Conservation (phyloP, 768 basidiomycete species). For the Podaxis sp. region DNA sequence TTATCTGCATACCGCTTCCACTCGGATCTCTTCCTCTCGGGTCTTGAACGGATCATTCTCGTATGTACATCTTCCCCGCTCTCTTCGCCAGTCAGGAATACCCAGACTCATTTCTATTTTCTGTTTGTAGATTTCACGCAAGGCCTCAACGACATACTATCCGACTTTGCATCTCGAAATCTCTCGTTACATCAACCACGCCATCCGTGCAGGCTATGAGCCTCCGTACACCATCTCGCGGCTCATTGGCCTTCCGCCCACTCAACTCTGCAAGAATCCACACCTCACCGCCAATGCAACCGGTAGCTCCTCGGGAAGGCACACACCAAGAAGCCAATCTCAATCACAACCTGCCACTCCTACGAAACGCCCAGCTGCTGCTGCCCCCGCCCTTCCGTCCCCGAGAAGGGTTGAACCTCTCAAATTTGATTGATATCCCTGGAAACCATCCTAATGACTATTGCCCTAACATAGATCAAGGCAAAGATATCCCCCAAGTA, state of each 20-base stretch:
- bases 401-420: constrained; percentile 30
- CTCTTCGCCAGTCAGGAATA: neutral
- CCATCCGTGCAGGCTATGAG: constrained; percentile 65
- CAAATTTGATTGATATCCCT: constrained; percentile 28
- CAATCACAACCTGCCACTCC: constrained; percentile 21
- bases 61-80: constrained; percentile 43
- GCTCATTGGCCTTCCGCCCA: constrained; percentile 77
- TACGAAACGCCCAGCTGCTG: constrained; percentile 22
- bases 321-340: constrained; percentile 23
- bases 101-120: neutral
- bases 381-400: constrained; percentile 38
- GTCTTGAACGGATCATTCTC: constrained; percentile 86
- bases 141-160: constrained; percentile 94
- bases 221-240: constrained; percentile 81
- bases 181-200: constrained; percentile 77
- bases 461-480: neutral
- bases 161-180: constrained; percentile 93
- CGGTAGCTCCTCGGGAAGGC: constrained; percentile 22
- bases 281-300: constrained; percentile 6
- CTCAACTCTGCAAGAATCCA: constrained; percentile 50
- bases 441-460: neutral
- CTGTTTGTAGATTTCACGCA: constrained; percentile 77
- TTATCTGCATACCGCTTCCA: constrained; percentile 85
- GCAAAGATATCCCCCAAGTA: neutral
- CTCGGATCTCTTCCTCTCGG: constrained; percentile 83